Conservation (phyloP, 2,329 filamentous ascomycete species). For the Pseudocercospora fuligena region DNA sequence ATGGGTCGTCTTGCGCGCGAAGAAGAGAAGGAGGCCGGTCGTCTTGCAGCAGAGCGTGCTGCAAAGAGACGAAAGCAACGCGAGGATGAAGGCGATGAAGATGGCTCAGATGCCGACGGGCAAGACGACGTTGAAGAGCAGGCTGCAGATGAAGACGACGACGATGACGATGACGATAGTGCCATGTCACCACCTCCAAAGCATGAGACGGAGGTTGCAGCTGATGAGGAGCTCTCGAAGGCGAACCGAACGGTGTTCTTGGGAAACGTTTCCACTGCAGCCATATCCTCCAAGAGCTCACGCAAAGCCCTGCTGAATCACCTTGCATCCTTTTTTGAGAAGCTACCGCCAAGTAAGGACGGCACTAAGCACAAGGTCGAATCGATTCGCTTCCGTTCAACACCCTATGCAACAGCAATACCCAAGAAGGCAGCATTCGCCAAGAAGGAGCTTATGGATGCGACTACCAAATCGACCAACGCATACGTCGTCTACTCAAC, state of each 20-base stretch:
- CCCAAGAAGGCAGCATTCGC: slow-evolving; percentile 96
- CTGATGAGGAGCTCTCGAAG: slow-evolving; percentile 73
- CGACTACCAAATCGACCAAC: slow-evolving; percentile 90
- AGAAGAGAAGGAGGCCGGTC: slow-evolving; percentile 42
- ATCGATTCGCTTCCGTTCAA: slow-evolving; percentile 91
- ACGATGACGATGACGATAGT: slow-evolving; percentile 48
- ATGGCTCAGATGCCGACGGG: slow-evolving; percentile 34
- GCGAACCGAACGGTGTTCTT: slow-evolving; percentile 89
- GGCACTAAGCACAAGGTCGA: slow-evolving; percentile 73
- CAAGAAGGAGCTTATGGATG: slow-evolving; percentile 85
- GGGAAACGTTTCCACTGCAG: slow-evolving; percentile 83
- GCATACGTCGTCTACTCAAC: slow-evolving; percentile 91
- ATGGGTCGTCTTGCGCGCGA: slow-evolving; percentile 65
- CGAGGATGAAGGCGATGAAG: slow-evolving; percentile 31
- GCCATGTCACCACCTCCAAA: slow-evolving; percentile 61
- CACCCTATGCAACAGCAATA: slow-evolving; percentile 78
- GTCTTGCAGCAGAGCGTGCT: slow-evolving; percentile 36
- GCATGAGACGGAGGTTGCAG: slow-evolving; percentile 55
- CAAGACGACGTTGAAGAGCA: slow-evolving; percentile 32
- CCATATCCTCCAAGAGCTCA: slow-evolving; percentile 79
- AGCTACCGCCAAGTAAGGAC: slow-evolving; percentile 51
- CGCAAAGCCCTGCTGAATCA: slow-evolving; percentile 79
- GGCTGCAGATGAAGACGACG: slow-evolving; percentile 32
- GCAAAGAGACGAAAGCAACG: slow-evolving; percentile 39
- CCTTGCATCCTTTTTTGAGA: slow-evolving; percentile 73